A percentile compares a stretch with the other conserved stretches of the same genome.
Conservation (phyloP, 108 stramenopile genomes). For the Nitzschia inconspicua region DNA sequence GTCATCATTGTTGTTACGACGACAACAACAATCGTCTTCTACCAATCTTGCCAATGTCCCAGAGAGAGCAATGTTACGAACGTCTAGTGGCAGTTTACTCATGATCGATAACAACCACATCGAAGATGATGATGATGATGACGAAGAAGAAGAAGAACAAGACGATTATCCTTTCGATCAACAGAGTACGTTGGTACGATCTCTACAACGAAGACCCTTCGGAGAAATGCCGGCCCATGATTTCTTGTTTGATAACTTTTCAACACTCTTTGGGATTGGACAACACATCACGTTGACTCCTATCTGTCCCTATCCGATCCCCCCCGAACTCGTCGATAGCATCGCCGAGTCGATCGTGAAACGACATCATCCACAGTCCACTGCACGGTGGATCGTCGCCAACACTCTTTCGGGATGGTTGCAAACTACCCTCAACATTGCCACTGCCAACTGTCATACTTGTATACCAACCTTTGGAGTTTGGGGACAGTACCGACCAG, state of each 20-base stretch:
- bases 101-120: too few species aligned
- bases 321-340: conserved; percentile 17
- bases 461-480: conserved; percentile 76
- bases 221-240: conserved; percentile 23
- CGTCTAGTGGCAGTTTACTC: too few species aligned
- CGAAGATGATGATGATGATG: not conserved
- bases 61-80: too few species aligned
- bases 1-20: too few species aligned
- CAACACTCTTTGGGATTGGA: conserved; percentile 76
- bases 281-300: conserved; percentile 79
- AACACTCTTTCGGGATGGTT: conserved; percentile 36
- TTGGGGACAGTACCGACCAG: conserved; percentile 59
- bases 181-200: conserved; percentile 13
- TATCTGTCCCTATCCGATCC: conserved; percentile 24
- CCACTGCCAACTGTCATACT: conserved; percentile 56
- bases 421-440: conserved; percentile 73
- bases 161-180: conserved; percentile 1
- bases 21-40: too few species aligned
- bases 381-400: conserved; percentile 19
- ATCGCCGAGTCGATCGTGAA: conserved; percentile 20
- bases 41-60: too few species aligned
- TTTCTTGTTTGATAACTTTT: conserved; percentile 52
- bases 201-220: conserved; percentile 19
- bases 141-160: not conserved
- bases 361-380: conserved; percentile 30